A percentile compares a stretch with the other conserved stretches of the same genome.
phyloP scores from a whole-genome alignment of 2,329 filamentous ascomycete genomes.

The Orbilia ellipsospora region DNA sequence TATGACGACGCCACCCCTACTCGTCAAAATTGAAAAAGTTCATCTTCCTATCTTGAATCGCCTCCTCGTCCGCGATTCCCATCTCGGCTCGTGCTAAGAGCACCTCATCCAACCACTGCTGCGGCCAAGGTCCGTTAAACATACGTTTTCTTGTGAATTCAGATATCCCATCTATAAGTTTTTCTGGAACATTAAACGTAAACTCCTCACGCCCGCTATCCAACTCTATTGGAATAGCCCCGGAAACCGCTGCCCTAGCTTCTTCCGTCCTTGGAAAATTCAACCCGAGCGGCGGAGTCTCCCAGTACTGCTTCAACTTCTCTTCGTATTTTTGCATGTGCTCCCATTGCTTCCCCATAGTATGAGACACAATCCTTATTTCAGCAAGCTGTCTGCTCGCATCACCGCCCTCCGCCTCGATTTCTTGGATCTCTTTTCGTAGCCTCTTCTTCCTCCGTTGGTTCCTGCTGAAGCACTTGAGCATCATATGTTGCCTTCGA shows the following conservation, averaged over 20 bases:
- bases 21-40: constrained; percentile 37
- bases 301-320: constrained; percentile 36
- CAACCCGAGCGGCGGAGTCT: constrained; percentile 24
- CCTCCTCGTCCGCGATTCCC: constrained; percentile 39
- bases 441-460: constrained; percentile 12
- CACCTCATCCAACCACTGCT: constrained; percentile 42
- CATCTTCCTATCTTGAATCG: constrained; percentile 41
- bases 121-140: constrained; percentile 35
- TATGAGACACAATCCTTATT: neutral
- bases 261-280: constrained; percentile 30
- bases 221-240: constrained; percentile 34
- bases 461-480: constrained; percentile 24
- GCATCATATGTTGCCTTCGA: constrained; percentile 19
- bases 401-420: constrained; percentile 13
- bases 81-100: constrained; percentile 33
- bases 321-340: constrained; percentile 11
- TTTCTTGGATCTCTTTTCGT: constrained; percentile 1
- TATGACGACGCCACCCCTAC: constrained; percentile 7
- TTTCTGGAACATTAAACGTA: constrained; percentile 16
- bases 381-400: constrained; percentile 18
- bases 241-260: constrained; percentile 29
- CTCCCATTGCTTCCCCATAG: neutral
- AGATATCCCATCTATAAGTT: constrained; percentile 19
- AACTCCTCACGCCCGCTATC: constrained; percentile 11
- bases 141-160: constrained; percentile 26